Conservation (phyloP, 75 land plant species). For the Adiantum capillusveneris region DNA sequence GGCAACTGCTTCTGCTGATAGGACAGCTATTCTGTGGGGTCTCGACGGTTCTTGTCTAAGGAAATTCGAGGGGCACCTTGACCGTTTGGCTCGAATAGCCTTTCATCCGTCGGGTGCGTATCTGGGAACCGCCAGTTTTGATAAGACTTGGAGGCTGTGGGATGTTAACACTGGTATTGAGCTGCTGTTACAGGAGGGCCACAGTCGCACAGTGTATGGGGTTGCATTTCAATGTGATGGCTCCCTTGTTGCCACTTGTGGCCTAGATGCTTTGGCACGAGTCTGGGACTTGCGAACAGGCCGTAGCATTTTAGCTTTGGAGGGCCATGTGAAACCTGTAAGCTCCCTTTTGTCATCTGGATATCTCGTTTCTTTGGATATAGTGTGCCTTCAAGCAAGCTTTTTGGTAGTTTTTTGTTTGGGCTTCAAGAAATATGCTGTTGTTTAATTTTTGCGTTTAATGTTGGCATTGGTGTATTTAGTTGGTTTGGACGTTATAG, state of each 20-base stretch:
- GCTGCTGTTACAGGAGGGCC: slow-evolving; percentile 96
- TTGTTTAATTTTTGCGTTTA: no score
- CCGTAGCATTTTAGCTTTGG: slow-evolving; percentile 85
- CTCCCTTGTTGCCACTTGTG: slow-evolving; percentile 88
- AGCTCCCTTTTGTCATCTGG: slow-evolving; percentile 12
- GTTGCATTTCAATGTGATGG: slow-evolving; percentile 91
- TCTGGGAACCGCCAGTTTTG: slow-evolving; percentile 93
- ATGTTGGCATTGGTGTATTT: no score
- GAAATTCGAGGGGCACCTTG: slow-evolving; percentile 84
- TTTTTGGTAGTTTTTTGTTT: no score
- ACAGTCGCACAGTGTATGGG: slow-evolving; percentile 92
- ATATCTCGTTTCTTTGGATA: no score
- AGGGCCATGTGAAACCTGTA: slow-evolving; percentile 98
- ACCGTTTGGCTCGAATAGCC: slow-evolving; percentile 85
- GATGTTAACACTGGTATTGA: slow-evolving; percentile 80
- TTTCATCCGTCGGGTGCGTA: slow-evolving; percentile 97
- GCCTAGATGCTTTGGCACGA: slow-evolving; percentile 90
- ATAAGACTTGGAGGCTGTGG: slow-evolving; percentile 99
- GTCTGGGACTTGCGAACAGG: slow-evolving; percentile 99
- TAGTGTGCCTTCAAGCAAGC: no score
- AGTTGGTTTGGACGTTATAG: no score
- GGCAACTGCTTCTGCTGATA: slow-evolving; percentile 96
- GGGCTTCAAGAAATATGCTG: no score
- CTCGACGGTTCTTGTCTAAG: slow-evolving; percentile 52
- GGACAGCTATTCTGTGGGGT: slow-evolving; percentile 82